These are phyloP conservation scores for Oryza coarctata DNA, from an alignment of 176 grass and related monocot species.

Conservation along the genomic window DNA sequence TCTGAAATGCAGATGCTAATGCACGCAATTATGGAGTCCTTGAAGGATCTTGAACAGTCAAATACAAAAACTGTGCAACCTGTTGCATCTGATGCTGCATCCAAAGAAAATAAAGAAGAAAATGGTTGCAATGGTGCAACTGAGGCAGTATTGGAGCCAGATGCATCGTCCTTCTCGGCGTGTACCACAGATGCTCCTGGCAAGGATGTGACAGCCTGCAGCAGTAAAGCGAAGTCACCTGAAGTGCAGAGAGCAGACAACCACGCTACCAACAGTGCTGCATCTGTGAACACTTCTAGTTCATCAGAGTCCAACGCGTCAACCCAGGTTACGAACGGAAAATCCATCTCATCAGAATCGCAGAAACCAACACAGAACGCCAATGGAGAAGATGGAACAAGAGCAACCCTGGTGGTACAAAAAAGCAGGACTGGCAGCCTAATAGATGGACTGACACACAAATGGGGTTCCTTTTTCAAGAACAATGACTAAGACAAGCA, in stretches of 20 bases:
- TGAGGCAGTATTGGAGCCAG: slow-evolving; percentile 26
- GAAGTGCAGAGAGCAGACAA: slow-evolving; percentile 30
- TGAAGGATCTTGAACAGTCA: slow-evolving; percentile 73
- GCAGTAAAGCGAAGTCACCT: slow-evolving; percentile 23
- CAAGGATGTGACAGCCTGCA: slow-evolving; percentile 12
- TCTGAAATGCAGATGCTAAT: slow-evolving; percentile 80
- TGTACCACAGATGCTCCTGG: neutral
- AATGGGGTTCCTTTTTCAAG: slow-evolving; percentile 83
- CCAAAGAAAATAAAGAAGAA: slow-evolving; percentile 26
- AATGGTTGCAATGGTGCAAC: slow-evolving; percentile 25
- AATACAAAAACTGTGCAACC: slow-evolving; percentile 46
- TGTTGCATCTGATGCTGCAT: slow-evolving; percentile 35
- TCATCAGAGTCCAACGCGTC: slow-evolving; percentile 14
- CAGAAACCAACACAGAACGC: slow-evolving; percentile 41
- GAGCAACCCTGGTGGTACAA: slow-evolving; percentile 86
- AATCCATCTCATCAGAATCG: slow-evolving; percentile 28
- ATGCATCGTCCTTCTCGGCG: slow-evolving; percentile 9
- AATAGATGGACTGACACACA: slow-evolving; percentile 78
- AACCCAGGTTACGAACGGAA: slow-evolving; percentile 29
- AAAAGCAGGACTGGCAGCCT: slow-evolving; percentile 61
- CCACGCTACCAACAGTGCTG: neutral
- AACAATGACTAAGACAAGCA: slow-evolving; percentile 51
- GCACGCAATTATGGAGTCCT: slow-evolving; percentile 86
- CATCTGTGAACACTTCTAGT: slow-evolving; percentile 9
- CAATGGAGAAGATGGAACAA: slow-evolving; percentile 57